Conservation (phyloP, 73 alveolate species). For the Blepharisma japonicum region DNA sequence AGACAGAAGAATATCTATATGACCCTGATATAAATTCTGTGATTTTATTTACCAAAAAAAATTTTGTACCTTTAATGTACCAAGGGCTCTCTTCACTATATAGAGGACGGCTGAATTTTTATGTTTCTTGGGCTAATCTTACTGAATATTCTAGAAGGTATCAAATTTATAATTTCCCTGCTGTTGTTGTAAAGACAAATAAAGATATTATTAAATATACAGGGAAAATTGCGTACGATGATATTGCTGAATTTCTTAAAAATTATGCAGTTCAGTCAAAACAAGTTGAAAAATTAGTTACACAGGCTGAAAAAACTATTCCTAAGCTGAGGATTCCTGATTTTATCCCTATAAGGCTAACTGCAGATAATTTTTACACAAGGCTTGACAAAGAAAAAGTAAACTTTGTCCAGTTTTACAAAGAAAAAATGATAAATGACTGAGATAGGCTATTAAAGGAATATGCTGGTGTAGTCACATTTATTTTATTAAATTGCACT, state of each 20-base stretch:
- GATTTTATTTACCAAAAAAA: conserved; percentile 9
- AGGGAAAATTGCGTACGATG: conserved; percentile 16
- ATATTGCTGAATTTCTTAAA: neutral
- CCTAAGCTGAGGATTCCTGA: neutral
- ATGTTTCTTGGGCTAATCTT: neutral
- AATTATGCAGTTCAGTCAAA: neutral
- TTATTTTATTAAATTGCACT: neutral
- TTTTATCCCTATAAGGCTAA: neutral
- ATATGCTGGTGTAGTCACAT: neutral
- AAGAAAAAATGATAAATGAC: neutral
- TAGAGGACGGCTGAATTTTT: conserved; percentile 16
- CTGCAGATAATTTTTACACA: neutral
- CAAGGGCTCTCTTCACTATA: neutral
- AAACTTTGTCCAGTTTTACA: conserved; percentile 7
- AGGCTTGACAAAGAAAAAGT: neutral
- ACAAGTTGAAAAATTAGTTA: neutral
- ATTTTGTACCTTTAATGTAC: neutral
- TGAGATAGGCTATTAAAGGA: neutral
- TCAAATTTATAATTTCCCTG: neutral
- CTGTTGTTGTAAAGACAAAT: neutral
- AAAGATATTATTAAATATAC: neutral
- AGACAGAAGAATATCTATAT: neutral
- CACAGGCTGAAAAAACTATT: neutral
- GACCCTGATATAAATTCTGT: conserved; percentile 1
- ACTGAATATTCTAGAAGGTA: neutral